Conservation (phyloP, 768 basidiomycete genomes). For the Neoboletus magnificus region DNA sequence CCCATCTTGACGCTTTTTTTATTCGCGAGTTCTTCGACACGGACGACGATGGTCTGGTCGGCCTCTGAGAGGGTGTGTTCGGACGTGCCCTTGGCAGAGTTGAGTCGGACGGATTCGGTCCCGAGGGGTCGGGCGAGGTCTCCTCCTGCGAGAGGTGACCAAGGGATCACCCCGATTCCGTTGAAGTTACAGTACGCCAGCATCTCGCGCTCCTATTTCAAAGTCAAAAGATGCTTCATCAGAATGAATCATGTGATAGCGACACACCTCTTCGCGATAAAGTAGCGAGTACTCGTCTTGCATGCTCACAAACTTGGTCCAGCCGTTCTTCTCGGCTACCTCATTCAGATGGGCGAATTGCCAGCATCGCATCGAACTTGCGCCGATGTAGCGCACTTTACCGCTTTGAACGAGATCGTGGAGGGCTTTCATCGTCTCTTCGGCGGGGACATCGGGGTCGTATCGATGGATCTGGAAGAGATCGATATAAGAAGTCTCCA, state of each 20-base stretch:
- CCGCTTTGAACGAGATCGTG: conserved; percentile 48
- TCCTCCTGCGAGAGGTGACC: conserved; percentile 43
- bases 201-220: conserved; percentile 43
- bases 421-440: conserved; percentile 50
- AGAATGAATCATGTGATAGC: accelerated
- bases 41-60: conserved; percentile 35
- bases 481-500: conserved; percentile 37
- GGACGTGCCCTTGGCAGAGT: conserved; percentile 18
- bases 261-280: conserved; percentile 49
- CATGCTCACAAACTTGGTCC: conserved; percentile 56
- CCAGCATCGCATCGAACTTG: conserved; percentile 46
- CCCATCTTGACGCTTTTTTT: not conserved
- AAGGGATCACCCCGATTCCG: conserved; percentile 54
- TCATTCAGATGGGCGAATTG: conserved; percentile 44
- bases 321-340: conserved; percentile 41
- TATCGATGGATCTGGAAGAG: conserved; percentile 46
- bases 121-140: conserved; percentile 37
- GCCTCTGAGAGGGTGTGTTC: conserved; percentile 27
- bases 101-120: conserved; percentile 20
- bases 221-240: not conserved
- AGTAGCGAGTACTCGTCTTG: conserved; percentile 52
- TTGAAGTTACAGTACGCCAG: conserved; percentile 42
- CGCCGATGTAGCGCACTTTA: conserved; percentile 51
- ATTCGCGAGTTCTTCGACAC: conserved; percentile 40
- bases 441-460: conserved; percentile 35